Evolutionary conservation across 1,284 basidiomycete genomes (phyloP), one percentile per base, ranked within the genome.

Genomic region (Hemileia vastatrix): DNA sequence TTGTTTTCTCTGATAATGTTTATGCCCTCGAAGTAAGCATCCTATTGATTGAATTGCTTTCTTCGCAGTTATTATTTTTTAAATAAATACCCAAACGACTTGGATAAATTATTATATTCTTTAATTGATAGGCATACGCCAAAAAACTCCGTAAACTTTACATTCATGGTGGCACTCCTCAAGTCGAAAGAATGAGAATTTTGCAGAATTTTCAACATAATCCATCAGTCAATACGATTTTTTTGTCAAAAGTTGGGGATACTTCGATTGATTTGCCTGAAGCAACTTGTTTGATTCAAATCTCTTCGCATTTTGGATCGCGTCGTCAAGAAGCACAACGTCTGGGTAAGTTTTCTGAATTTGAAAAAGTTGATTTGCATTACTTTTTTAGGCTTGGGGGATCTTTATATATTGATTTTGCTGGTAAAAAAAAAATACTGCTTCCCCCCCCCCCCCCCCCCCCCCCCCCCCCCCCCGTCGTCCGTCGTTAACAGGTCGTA

Each of bases 301-400:
- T 99, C 68, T 96, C 92, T n/a, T 95, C 92, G 15, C 95, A 99
- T 78, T 99, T 98, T 77, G 95, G 95, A 23, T 97, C 94, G 44
- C 87, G 95, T 66, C 82, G 95, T 67, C 95, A 99, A 78, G 95
- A 99, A 78, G 95, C 95, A 4, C 95, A 98, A 76, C 83, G 95
- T 65, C 79, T 98, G 54, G 93, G 92, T 85, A 72, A 67, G 80
- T 76, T 21, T 47, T 57, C n/a, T n/a, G n/a, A n/a, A n/a, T 27
- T 27, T 32, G 36, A 57, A 48, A 54, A 15, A 53, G 58, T 63
- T 31, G 64, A 54, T 1, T 40, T 13, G 51, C 11, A 63, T 67
- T 70, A 65, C 65, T 43, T 53, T 68, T 65, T 49, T 60, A 48
- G 23, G 32, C 24, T 45, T 18, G 43, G 15, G 43, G 43, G 15